phyloP scores from a whole-genome alignment of 2,329 filamentous ascomycete genomes.

The Aspergillus sp. region DNA sequence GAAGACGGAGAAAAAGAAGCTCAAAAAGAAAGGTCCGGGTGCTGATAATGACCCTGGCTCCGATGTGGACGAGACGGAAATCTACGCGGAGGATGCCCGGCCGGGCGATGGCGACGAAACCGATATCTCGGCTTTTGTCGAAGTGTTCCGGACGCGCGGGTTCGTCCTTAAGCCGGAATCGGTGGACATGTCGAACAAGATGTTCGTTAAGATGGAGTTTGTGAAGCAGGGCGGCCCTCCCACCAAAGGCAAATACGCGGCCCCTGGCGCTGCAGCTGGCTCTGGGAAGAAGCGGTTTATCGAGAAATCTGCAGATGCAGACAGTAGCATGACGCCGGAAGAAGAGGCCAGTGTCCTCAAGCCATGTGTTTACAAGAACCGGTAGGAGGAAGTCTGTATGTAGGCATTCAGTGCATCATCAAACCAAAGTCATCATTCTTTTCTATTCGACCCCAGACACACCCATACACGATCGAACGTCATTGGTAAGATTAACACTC shows the following conservation, averaged over 20 bases:
- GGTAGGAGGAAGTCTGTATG: conserved; percentile 40
- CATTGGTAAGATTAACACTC: conserved; percentile 7
- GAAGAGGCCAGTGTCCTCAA: conserved; percentile 68
- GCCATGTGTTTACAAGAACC: conserved; percentile 90
- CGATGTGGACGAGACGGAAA: conserved; percentile 41
- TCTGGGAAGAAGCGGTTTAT: conserved; percentile 45
- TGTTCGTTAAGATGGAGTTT: conserved; percentile 98
- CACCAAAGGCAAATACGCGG: conserved; percentile 60
- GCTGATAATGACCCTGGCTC: conserved; percentile 34
- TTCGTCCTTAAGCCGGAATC: conserved; percentile 69
- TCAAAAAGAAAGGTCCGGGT: conserved; percentile 40
- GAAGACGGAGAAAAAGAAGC: conserved; percentile 35
- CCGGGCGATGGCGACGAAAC: conserved; percentile 60
- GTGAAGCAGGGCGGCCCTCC: conserved; percentile 65
- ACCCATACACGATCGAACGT: conserved; percentile 8
- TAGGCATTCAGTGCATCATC: conserved; percentile 6
- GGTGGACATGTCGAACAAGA: conserved; percentile 81
- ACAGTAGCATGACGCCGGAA: conserved; percentile 47
- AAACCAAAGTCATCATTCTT: conserved; percentile 16
- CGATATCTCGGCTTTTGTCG: conserved; percentile 77
- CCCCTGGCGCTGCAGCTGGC: conserved; percentile 21
- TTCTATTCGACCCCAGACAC: conserved; percentile 19
- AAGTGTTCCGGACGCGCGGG: conserved; percentile 68
- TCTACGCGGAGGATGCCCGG: conserved; percentile 41
- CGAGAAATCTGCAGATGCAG: conserved; percentile 45